A percentile compares a stretch with the other conserved stretches of the same genome.
Conservation (phyloP, 257 asterid species). For the Fraxinus americana region DNA sequence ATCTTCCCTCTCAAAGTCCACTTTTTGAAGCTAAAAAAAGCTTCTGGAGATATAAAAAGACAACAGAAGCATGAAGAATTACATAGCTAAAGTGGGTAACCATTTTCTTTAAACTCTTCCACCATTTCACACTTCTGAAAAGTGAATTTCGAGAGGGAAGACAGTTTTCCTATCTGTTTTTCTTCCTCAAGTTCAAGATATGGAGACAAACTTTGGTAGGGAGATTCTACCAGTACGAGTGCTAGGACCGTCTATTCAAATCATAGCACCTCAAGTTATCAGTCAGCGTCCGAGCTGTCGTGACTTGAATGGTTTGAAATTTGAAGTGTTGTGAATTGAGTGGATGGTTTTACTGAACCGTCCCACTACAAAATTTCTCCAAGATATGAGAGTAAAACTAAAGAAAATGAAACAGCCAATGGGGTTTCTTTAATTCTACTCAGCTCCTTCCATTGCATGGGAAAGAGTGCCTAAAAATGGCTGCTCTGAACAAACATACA, state of each 20-base stretch:
- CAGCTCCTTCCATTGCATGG: slow-evolving; percentile 29
- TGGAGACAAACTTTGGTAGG: too few species aligned
- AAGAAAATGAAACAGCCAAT: slow-evolving; percentile 15
- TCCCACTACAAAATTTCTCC: too few species aligned
- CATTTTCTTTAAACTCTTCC: slow-evolving; percentile 1
- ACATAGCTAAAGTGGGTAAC: slow-evolving; percentile 1
- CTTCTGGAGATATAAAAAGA: slow-evolving; percentile 3
- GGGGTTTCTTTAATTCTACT: slow-evolving; percentile 11
- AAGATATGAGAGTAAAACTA: background rate
- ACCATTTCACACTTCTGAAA: background rate
- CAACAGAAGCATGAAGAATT: slow-evolving; percentile 3
- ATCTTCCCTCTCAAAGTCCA: slow-evolving; percentile 16
- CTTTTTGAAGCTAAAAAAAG: slow-evolving; percentile 18
- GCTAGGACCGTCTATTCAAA: too few species aligned
- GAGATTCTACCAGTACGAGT: too few species aligned
- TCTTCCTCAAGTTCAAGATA: background rate
- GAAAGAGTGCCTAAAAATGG: slow-evolving; percentile 43
- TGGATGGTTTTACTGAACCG: too few species aligned
- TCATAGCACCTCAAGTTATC: too few species aligned
- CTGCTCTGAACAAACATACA: slow-evolving; percentile 41
- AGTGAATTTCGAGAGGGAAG: slow-evolving; percentile 7
- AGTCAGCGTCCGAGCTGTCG: too few species aligned
- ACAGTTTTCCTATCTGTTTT: background rate
- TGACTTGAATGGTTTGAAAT: too few species aligned
- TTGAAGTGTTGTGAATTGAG: too few species aligned